phyloP scores from a whole-genome alignment of 345 rosid genomes.

The Citrus mangshanensis region DNA sequence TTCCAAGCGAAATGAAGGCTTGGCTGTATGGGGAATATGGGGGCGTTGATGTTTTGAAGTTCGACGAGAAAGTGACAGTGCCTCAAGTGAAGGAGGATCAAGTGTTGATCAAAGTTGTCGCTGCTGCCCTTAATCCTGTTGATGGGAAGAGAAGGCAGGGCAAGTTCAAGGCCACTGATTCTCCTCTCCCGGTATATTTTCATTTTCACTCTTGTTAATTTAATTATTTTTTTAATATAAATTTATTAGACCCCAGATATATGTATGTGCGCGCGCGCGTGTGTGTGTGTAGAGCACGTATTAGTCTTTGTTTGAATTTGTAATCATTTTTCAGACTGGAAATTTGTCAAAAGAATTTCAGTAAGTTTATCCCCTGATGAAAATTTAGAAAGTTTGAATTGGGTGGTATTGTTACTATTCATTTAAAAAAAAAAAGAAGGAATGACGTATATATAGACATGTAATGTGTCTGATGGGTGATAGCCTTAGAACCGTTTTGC shows the following conservation, averaged over 20 bases:
- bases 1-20: constrained; percentile 78
- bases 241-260: not conserved
- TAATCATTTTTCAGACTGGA: not conserved
- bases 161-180: constrained; percentile 51
- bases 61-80: constrained; percentile 62
- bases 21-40: constrained; percentile 84
- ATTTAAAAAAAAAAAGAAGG: too few relatives aligned
- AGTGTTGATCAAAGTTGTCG: constrained; percentile 77
- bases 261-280: too few relatives aligned
- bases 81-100: constrained; percentile 81
- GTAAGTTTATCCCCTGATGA: not conserved
- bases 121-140: constrained; percentile 93
- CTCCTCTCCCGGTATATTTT: not conserved
- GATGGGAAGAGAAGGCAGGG: constrained; percentile 83
- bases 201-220: not conserved
- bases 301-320: not conserved
- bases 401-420: not conserved
- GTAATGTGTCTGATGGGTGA: not conserved
- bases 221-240: too few relatives aligned
- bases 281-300: not conserved
- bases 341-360: not conserved
- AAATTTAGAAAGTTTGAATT: not conserved
- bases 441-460: not conserved
- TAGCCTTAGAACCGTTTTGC: not conserved
- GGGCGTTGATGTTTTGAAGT: constrained; percentile 76